phyloP scores from a whole-genome alignment of 73 alveolate genomes.

The Stentor roeselii region DNA sequence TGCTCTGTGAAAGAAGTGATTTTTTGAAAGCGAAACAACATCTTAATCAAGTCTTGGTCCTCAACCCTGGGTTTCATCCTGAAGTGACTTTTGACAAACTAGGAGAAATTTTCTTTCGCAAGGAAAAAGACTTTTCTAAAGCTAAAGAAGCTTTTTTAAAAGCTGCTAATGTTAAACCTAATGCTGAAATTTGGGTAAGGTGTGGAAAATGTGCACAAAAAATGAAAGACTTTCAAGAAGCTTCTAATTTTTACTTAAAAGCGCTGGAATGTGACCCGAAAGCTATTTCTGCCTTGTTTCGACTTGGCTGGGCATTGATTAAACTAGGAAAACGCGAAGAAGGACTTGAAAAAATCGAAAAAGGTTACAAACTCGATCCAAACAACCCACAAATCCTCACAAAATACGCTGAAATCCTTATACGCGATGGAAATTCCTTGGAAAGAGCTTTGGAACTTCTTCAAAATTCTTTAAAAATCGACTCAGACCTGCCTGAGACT shows the following conservation, averaged over 20 bases:
- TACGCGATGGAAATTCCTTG: conserved; percentile 38
- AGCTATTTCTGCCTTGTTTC: conserved; percentile 56
- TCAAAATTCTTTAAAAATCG: conserved; percentile 59
- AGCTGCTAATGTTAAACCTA: conserved; percentile 18
- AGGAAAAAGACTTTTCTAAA: conserved; percentile 38
- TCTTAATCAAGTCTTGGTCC: conserved; percentile 30
- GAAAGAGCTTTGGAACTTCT: conserved; percentile 72
- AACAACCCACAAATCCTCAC: conserved; percentile 63
- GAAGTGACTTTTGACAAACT: conserved; percentile 42
- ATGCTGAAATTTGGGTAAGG: conserved; percentile 51
- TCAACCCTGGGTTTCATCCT: conserved; percentile 39
- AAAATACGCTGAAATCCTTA: conserved; percentile 72
- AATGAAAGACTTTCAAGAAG: conserved; percentile 54
- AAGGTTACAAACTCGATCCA: conserved; percentile 63
- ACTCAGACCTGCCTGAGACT: conserved; percentile 71
- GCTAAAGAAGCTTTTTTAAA: conserved; percentile 34
- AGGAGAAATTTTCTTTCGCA: conserved; percentile 37
- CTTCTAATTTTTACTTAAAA: conserved; percentile 48
- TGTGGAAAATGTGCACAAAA: conserved; percentile 75
- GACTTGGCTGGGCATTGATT: conserved; percentile 75
- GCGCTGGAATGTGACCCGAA: conserved; percentile 56
- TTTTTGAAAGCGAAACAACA: conserved; percentile 37
- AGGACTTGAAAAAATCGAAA: conserved; percentile 66
- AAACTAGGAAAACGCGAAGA: conserved; percentile 47
- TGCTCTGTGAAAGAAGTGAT: neutral